These are phyloP conservation scores for Beta lomatogona DNA, from an alignment of 179 eudicot genomes.

Conservation along the genomic window DNA sequence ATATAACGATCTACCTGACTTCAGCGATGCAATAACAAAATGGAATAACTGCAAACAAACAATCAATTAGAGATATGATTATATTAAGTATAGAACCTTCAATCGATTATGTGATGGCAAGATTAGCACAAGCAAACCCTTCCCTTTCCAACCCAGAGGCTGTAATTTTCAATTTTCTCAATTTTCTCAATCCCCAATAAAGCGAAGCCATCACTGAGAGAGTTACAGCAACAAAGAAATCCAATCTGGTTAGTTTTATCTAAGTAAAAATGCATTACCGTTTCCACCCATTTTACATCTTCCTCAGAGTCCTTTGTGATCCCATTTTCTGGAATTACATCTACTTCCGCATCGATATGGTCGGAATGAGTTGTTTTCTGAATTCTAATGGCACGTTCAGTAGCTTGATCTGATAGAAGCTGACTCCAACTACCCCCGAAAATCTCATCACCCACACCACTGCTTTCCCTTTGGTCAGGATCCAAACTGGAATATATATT, in stretches of 20 bases:
- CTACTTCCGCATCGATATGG: constrained; percentile 47
- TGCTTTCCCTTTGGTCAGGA: constrained; percentile 32
- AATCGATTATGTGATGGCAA: constrained; percentile 3
- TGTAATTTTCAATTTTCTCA: not conserved
- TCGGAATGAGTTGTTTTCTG: constrained; percentile 61
- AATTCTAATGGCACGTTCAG: constrained; percentile 63
- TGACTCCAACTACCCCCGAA: constrained; percentile 59
- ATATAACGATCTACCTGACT: constrained; percentile 89
- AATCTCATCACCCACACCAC: constrained; percentile 30
- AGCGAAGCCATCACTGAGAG: not conserved
- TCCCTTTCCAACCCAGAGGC: constrained; percentile 14
- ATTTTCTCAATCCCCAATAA: not conserved
- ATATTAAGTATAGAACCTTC: constrained; percentile 13
- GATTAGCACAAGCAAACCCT: not conserved
- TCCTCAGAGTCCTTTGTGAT: constrained; percentile 57
- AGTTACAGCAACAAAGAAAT: not conserved
- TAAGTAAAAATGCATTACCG: constrained; percentile 50
- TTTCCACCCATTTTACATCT: constrained; percentile 99
- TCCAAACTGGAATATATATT: constrained; percentile 38
- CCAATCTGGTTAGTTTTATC: not conserved
- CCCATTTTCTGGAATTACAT: constrained; percentile 47
- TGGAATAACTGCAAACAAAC: constrained; percentile 71
- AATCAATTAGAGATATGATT: constrained; percentile 16
- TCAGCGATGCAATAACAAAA: constrained; percentile 83
- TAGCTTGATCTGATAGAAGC: constrained; percentile 62